These are phyloP conservation scores for Posidonia australis DNA, from an alignment of 106 monocot species.

Conservation along the genomic window DNA sequence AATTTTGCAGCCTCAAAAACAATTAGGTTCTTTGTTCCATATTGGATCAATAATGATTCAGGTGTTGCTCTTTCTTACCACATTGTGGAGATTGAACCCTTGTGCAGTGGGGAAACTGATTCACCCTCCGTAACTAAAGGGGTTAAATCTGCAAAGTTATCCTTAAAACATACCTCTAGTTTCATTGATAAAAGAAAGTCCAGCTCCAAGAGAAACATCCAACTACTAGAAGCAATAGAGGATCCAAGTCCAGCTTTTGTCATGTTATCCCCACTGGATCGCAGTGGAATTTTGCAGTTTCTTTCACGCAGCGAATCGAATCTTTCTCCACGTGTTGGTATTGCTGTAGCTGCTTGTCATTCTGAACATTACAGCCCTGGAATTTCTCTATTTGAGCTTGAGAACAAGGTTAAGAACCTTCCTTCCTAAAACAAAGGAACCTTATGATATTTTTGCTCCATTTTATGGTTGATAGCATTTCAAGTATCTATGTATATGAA, in stretches of 20 bases:
- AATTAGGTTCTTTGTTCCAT: conserved; percentile 86
- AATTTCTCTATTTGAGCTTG: conserved; percentile 81
- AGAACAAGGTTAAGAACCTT: conserved; percentile 56
- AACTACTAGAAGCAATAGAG: conserved; percentile 57
- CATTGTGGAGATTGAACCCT: conserved; percentile 67
- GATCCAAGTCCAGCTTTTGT: conserved; percentile 41
- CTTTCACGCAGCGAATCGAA: conserved; percentile 38
- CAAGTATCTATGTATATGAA: neutral
- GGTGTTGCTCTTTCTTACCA: conserved; percentile 51
- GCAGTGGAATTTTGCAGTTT: conserved; percentile 34
- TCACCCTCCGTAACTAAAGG: conserved; percentile 33
- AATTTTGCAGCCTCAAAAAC: conserved; percentile 72
- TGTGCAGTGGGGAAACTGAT: conserved; percentile 51
- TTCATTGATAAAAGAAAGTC: conserved; percentile 39
- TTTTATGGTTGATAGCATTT: neutral
- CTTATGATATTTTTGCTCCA: neutral
- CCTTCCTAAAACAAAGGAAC: neutral
- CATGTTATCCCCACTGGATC: conserved; percentile 86
- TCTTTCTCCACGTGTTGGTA: conserved; percentile 47
- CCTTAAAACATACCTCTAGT: conserved; percentile 57
- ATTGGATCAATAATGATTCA: conserved; percentile 85
- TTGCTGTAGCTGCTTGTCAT: conserved; percentile 54
- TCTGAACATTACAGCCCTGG: conserved; percentile 65
- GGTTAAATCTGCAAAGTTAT: conserved; percentile 73
- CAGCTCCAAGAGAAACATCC: conserved; percentile 38